phyloP scores from a whole-genome alignment of 257 asterid genomes.

The Osmanthus fragrans region DNA sequence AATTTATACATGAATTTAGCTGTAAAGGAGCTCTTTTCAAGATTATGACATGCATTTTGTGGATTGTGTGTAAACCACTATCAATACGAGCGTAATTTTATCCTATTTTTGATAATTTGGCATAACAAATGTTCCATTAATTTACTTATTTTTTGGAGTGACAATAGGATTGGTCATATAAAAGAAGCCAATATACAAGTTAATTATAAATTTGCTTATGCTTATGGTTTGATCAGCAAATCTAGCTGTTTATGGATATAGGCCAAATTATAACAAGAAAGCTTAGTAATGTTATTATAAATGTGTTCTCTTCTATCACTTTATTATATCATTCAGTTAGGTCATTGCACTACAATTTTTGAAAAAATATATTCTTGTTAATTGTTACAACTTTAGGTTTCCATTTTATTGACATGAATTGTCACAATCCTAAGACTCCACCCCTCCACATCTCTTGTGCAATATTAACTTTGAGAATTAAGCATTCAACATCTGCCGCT shows the following conservation, averaged over 20 bases:
- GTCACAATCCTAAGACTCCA: not conserved
- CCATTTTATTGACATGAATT: not conserved
- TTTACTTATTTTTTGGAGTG: no score
- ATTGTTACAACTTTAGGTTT: not conserved
- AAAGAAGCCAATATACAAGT: no score
- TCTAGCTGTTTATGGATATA: not conserved
- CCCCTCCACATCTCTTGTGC: not conserved
- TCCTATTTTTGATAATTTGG: no score
- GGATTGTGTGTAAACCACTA: not conserved
- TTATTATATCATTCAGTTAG: not conserved
- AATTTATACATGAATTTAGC: not conserved
- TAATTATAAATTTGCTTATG: not conserved
- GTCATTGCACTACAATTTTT: not conserved
- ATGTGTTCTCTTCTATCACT: not conserved
- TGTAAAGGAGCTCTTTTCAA: not conserved
- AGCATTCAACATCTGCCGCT: not conserved
- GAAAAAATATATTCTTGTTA: not conserved
- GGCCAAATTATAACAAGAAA: not conserved
- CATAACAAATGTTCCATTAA: not conserved
- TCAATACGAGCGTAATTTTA: no score
- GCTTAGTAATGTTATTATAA: not conserved
- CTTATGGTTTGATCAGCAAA: not conserved
- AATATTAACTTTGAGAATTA: not conserved
- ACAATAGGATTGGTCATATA: no score
- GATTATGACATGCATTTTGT: conserved; percentile 4